These are phyloP conservation scores for Rhododendron ferrugineum DNA, from an alignment of 148 eudicot species.

Conservation along the genomic window DNA sequence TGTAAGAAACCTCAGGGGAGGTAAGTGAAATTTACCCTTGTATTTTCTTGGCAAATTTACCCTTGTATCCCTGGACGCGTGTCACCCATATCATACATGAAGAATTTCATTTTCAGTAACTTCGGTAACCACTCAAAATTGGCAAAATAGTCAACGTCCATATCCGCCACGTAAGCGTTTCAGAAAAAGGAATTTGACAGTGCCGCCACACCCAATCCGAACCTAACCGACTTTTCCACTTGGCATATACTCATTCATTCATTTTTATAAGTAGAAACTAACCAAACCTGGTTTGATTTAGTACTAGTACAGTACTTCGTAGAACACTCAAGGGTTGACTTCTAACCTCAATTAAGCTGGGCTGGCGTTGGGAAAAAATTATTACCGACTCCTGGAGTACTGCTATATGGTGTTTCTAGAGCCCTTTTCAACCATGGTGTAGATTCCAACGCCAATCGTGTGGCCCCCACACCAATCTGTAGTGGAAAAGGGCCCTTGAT, in stretches of 20 bases:
- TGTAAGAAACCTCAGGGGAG: no score
- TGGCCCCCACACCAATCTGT: no score
- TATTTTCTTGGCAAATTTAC: not conserved
- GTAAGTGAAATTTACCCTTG: no score
- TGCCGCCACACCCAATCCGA: conserved; percentile 13
- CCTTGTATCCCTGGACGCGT: not conserved
- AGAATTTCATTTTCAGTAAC: conserved; percentile 4
- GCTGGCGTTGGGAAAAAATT: not conserved
- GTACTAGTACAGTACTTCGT: no score
- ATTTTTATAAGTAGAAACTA: not conserved
- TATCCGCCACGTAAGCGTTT: conserved; percentile 9
- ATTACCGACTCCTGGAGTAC: no score
- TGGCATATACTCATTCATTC: not conserved
- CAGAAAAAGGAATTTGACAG: conserved; percentile 4
- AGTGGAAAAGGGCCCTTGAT: no score
- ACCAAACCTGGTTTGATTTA: not conserved
- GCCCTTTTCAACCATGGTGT: no score
- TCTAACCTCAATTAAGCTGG: not conserved
- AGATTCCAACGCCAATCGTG: no score
- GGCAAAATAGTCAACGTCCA: conserved; percentile 6
- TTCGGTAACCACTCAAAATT: not conserved
- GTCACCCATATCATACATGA: not conserved
- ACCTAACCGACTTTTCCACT: not conserved
- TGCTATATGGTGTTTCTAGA: no score
- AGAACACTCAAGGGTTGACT: conserved; percentile 20